Evolutionary conservation across 2,329 filamentous ascomycete genomes (phyloP), one percentile per base, ranked within the genome.

Genomic region (Pseudogymnoascus sp.): DNA sequence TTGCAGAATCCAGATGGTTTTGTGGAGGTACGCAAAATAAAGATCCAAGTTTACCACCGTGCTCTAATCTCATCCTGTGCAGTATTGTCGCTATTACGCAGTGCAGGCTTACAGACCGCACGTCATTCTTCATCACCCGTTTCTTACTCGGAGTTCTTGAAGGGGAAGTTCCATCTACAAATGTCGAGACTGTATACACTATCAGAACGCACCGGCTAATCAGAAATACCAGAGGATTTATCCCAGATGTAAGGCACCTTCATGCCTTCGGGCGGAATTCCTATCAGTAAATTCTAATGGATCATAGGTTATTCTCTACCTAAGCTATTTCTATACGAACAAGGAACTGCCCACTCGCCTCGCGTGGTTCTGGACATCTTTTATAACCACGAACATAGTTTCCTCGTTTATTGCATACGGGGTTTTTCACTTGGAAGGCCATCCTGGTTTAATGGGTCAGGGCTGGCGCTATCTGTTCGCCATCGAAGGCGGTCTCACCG

Each of bases 251-350:
- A 17, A 17, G 17, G 17, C 17, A 17, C 17, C 17, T 17, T 17
- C 17, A 17, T 17, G 2, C 17, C 17, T 17, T 17, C 17, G 17
- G 17, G 17, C 17, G 17, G 17, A 17, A 17, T 17, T 17, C 17
- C 17, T 17, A 17, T 17, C 17, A 17, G 17, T 17, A 17, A 17
- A 17, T 17, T 17, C 17, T 17, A 17, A 17, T 17, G 17, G 17
- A 17, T 17, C 17, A 17, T 17, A 17, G 17, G 17, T 17, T 17
- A 79, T 65, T 82, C 73, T 86, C 0, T 89, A 88, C 68, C 76
- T 89, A 75, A 87, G 4, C 83, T 89, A 88, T 70, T 89, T 84
- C 74, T 89, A 88, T 72, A 88, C 81, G 8, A 80, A 82, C 1
- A 78, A 76, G 64, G 79, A 87, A 70, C 76, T 88, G 1, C 85